Base-by-base conservation (phyloP, 2,329 filamentous ascomycete genomes). In the Trichoderma koningii region DNA sequence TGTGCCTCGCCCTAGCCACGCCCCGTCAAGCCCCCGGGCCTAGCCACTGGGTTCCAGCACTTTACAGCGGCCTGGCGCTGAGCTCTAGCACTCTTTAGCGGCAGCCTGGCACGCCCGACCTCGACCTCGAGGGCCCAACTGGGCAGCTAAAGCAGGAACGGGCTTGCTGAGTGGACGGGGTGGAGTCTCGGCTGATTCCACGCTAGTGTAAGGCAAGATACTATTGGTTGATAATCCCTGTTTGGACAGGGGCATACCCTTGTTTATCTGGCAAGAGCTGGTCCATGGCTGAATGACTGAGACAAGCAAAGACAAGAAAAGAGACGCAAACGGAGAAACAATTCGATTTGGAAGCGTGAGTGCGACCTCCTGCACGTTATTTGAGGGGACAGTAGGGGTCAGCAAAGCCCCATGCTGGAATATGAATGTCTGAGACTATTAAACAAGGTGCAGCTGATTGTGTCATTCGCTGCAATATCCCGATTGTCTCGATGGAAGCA, bases 141-240 rank as follows among this genome's bases (percentile, higher is more conserved):
- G 30, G 60, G 64, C 64, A 63, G 60, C 64, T 66, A 66, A 66
- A 66, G 64, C 64, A 66, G 64, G 64, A 63, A 66, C 64, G 53
- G 51, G 48, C 47, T 44, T 28, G 51, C 64, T 66, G 52, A 66
- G 64, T 66, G 64, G 64, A 42, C 52, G 52, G 15, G 26, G 45
- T 53, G 60, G 64, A 6, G n/a, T 42, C 45, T 50, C 50, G 50
- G 59, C 53, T 64, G 59, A 50, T 63, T 52, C 64, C 44, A 57
- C 64, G 26, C 60, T 56, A 52, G 56, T 17, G 17, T 12, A 55
- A 10, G 4, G 30, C 38, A 44, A 12, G 5, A 9, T 28, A 12
- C 48, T 15, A 66, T 66, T 66, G 64, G 64, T 15, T 26, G 5
- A 14, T 10, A 17, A 44, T 38, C 34, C 34, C 3, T n/a, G 34